A percentile compares a stretch with the other conserved stretches of the same genome.
phyloP scores from a whole-genome alignment of 2,329 filamentous ascomycete genomes.

The Cryphonectria parasitica region DNA sequence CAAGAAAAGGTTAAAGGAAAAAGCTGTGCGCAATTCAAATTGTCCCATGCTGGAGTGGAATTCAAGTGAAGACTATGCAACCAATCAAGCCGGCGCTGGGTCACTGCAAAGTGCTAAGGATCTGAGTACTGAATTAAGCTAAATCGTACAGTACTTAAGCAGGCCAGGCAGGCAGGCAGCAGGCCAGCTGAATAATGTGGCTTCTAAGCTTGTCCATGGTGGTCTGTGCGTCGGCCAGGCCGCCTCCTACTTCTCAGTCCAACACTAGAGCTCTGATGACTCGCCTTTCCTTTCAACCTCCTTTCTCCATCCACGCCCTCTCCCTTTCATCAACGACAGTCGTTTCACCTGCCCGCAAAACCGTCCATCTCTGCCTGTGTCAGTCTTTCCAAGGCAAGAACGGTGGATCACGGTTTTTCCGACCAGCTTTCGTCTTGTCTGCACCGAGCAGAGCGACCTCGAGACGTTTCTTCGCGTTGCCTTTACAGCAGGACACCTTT shows the following conservation, averaged over 20 bases:
- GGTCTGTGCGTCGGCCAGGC: slow-evolving; percentile 11
- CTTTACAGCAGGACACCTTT: slow-evolving; percentile 27
- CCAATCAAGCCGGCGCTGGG: neutral
- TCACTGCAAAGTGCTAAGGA: neutral
- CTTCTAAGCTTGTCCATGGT: neutral
- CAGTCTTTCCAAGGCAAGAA: slow-evolving; percentile 20
- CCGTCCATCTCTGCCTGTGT: slow-evolving; percentile 17
- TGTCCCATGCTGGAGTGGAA: neutral
- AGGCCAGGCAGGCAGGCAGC: neutral
- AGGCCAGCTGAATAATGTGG: slow-evolving; percentile 14
- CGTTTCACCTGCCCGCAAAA: slow-evolving; percentile 19
- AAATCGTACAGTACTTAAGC: neutral
- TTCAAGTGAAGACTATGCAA: neutral
- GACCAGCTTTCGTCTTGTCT: slow-evolving; percentile 26
- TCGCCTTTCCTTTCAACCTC: slow-evolving; percentile 2
- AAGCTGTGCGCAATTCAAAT: neutral
- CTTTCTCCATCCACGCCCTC: slow-evolving; percentile 8
- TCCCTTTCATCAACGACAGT: slow-evolving; percentile 15
- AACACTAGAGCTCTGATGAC: slow-evolving; percentile 5
- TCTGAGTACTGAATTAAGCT: neutral
- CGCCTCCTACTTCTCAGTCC: neutral
- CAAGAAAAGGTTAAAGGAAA: neutral
- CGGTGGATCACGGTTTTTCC: slow-evolving; percentile 24
- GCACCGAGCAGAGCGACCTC: slow-evolving; percentile 23
- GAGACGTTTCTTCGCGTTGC: slow-evolving; percentile 21